These are phyloP conservation scores for Effrenium voratum DNA, from an alignment of 73 alveolate species.

Conservation along the genomic window DNA sequence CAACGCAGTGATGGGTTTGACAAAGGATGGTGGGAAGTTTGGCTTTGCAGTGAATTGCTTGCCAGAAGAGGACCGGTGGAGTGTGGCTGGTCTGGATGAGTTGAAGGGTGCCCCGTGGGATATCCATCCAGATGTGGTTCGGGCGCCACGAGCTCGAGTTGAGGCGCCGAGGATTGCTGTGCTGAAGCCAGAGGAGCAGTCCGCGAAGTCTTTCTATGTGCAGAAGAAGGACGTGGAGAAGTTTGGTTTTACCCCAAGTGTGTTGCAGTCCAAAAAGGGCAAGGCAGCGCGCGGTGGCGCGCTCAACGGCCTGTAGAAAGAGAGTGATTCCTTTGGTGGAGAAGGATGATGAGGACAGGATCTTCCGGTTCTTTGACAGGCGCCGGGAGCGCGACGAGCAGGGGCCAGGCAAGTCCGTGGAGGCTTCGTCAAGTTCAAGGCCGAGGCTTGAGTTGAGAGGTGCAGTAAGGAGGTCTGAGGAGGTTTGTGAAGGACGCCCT, in stretches of 20 bases:
- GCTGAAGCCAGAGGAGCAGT: neutral
- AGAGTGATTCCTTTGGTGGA: neutral
- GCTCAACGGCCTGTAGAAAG: no score
- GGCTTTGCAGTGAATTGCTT: neutral
- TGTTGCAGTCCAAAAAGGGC: no score
- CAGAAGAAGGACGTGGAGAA: slow-evolving; percentile 23
- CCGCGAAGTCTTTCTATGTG: slow-evolving; percentile 22
- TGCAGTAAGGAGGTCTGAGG: neutral
- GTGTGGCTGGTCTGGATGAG: neutral
- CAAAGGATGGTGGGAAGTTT: neutral
- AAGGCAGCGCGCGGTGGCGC: slow-evolving; percentile 43
- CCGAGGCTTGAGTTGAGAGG: neutral
- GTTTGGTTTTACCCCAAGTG: neutral
- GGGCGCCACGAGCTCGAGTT: neutral
- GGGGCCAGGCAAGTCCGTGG: neutral
- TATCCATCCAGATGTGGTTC: neutral
- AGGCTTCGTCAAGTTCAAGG: no score
- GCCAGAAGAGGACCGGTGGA: neutral
- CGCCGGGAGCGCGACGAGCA: neutral
- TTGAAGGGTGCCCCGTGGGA: neutral
- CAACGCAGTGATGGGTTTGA: neutral
- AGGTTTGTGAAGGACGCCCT: neutral
- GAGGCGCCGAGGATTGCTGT: neutral
- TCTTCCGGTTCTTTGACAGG: neutral
- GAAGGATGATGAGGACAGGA: neutral